Conservation (phyloP, 2,329 filamentous ascomycete genomes). For the Colletotrichum sp. region DNA sequence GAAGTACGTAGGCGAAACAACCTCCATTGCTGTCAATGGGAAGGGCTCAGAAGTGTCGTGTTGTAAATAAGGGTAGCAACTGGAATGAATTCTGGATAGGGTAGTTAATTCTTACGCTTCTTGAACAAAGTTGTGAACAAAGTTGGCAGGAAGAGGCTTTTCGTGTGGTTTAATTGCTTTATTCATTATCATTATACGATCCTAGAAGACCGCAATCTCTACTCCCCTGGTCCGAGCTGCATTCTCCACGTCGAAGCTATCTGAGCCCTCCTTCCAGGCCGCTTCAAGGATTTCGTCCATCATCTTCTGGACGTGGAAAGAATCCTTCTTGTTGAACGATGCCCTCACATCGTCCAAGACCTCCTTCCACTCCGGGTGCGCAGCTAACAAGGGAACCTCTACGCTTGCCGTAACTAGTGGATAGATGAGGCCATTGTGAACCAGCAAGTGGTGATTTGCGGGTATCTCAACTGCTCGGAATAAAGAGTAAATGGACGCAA, state of each 20-base stretch:
- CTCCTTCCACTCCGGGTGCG: slow-evolving; percentile 21
- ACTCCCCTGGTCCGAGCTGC: slow-evolving; percentile 8
- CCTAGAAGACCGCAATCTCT: slow-evolving; percentile 20
- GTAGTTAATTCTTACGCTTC: background rate
- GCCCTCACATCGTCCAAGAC: background rate
- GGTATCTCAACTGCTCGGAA: slow-evolving; percentile 18
- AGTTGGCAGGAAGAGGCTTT: background rate
- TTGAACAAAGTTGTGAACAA: background rate
- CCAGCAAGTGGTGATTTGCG: slow-evolving; percentile 22
- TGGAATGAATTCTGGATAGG: background rate
- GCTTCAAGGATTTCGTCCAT: slow-evolving; percentile 7
- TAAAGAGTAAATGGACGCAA: slow-evolving; percentile 27
- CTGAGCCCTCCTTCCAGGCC: slow-evolving; percentile 9
- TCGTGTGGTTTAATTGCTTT: background rate
- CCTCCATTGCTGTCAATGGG: background rate
- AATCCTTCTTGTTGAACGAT: background rate
- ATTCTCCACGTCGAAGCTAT: slow-evolving; percentile 14
- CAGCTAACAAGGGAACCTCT: slow-evolving; percentile 24
- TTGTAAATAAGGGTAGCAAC: background rate
- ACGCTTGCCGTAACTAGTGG: slow-evolving; percentile 28
- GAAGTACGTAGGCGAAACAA: background rate
- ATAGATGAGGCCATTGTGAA: slow-evolving; percentile 28
- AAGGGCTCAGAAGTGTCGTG: background rate
- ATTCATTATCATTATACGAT: background rate
- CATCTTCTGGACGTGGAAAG: background rate